A percentile compares a stretch with the other conserved stretches of the same genome.
Conservation (phyloP, 208 protist genomes). For the Acanthamoeba royreba region DNA sequence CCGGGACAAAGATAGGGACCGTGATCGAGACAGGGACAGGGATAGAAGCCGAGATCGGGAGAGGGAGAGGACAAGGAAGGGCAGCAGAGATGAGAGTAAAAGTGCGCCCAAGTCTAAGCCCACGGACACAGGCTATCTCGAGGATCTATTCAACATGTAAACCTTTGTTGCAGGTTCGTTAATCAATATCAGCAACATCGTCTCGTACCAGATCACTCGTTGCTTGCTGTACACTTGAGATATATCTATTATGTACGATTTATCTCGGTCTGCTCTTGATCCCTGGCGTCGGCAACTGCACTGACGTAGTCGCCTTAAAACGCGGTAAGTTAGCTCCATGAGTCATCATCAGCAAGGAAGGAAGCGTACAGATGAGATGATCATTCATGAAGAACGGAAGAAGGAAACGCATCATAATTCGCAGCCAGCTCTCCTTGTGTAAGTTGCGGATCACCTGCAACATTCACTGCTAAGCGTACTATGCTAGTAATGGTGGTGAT, state of each 20-base stretch:
- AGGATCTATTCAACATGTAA: too few relatives aligned
- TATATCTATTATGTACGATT: background rate
- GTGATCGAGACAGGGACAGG: background rate
- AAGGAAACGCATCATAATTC: background rate
- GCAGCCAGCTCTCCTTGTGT: background rate
- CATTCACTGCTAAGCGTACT: background rate
- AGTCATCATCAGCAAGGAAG: background rate
- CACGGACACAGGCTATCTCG: too few relatives aligned
- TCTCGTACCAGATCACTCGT: too few relatives aligned
- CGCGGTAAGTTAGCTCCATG: background rate
- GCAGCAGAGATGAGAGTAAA: too few relatives aligned
- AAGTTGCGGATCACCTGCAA: background rate
- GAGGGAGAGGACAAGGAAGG: too few relatives aligned
- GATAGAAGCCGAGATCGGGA: too few relatives aligned
- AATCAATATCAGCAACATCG: too few relatives aligned
- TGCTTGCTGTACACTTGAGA: background rate
- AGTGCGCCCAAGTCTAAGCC: too few relatives aligned
- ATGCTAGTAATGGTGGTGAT: background rate
- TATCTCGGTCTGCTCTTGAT: background rate
- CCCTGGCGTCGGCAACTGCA: background rate
- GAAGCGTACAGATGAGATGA: background rate
- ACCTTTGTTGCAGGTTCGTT: too few relatives aligned
- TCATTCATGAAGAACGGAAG: conserved; percentile 27
- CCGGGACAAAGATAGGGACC: background rate
- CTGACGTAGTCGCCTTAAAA: background rate